Evolutionary conservation across 2,329 filamentous ascomycete genomes (phyloP).

Genomic region (Colletotrichum somersetense): DNA sequence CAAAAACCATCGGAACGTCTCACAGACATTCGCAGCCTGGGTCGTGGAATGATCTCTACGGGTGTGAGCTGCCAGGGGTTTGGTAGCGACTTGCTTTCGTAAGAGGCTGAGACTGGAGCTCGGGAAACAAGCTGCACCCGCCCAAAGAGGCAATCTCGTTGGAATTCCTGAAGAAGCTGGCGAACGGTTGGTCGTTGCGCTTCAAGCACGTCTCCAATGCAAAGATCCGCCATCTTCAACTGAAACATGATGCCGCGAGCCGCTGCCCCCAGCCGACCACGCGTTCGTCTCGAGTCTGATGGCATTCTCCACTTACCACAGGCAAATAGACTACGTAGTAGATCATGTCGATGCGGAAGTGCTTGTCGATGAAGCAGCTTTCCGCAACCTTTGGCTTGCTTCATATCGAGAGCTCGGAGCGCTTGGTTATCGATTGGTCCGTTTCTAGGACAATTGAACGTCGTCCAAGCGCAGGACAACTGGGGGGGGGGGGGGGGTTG

Average conservation of each 20-base stretch:
- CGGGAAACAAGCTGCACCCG: neutral
- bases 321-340: neutral
- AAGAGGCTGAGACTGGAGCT: neutral
- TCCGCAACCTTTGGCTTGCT: slow-evolving; percentile 18
- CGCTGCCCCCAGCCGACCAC: slow-evolving; percentile 24
- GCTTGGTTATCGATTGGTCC: neutral
- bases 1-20: neutral
- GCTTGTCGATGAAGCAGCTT: slow-evolving; percentile 30
- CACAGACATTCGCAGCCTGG: neutral
- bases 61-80: slow-evolving; percentile 7
- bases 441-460: neutral
- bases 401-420: neutral
- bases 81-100: slow-evolving; percentile 13
- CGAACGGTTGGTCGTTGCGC: slow-evolving; percentile 40
- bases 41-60: slow-evolving; percentile 17
- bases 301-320: slow-evolving; percentile 16
- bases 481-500: neutral
- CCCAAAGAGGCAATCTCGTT: slow-evolving; percentile 26
- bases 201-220: slow-evolving; percentile 21
- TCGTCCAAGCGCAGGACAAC: neutral
- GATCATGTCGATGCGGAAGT: slow-evolving; percentile 6
- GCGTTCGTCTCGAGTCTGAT: slow-evolving; percentile 10
- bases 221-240: slow-evolving; percentile 4
- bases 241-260: slow-evolving; percentile 13
- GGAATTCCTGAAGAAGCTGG: slow-evolving; percentile 8